These are phyloP conservation scores for Torulaspora microellipsoides DNA, from an alignment of 805 yeast genomes.

Conservation along the genomic window DNA sequence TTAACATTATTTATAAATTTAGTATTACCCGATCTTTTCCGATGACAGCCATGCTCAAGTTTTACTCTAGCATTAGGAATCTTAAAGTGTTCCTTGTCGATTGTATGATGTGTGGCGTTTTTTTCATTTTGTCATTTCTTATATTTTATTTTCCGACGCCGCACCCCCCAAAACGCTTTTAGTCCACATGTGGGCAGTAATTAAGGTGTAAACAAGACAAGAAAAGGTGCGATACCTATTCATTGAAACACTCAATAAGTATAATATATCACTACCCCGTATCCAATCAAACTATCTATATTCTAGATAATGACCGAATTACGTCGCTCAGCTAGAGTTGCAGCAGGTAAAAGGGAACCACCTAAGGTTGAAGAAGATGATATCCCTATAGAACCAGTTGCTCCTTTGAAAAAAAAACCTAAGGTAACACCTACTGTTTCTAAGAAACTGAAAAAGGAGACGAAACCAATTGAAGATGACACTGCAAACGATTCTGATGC, in stretches of 20 bases:
- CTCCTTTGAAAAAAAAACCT: slow-evolving; percentile 25
- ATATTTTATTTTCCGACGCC: too few species aligned
- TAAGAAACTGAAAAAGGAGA: slow-evolving; percentile 9
- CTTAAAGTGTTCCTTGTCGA: too few species aligned
- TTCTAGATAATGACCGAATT: slow-evolving; percentile 17
- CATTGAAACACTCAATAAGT: too few species aligned
- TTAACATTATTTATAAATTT: neutral
- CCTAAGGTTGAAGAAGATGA: slow-evolving; percentile 3
- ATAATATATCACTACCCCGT: neutral
- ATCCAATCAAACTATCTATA: neutral
- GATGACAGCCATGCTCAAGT: too few species aligned
- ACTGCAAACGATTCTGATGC: slow-evolving; percentile 7
- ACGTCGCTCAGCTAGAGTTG: slow-evolving; percentile 33
- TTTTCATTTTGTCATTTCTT: too few species aligned
- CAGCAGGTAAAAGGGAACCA: slow-evolving; percentile 13
- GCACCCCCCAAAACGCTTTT: too few species aligned
- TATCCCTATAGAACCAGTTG: neutral
- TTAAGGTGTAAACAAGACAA: too few species aligned
- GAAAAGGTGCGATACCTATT: too few species aligned
- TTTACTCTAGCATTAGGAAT: too few species aligned
- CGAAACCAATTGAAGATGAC: slow-evolving; percentile 5
- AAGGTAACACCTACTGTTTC: slow-evolving; percentile 6
- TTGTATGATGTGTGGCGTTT: too few species aligned
- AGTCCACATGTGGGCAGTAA: too few species aligned
- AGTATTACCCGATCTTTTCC: too few species aligned